Conservation (phyloP, 2,329 filamentous ascomycete species). For the Neofusicoccum kwambonambiense region DNA sequence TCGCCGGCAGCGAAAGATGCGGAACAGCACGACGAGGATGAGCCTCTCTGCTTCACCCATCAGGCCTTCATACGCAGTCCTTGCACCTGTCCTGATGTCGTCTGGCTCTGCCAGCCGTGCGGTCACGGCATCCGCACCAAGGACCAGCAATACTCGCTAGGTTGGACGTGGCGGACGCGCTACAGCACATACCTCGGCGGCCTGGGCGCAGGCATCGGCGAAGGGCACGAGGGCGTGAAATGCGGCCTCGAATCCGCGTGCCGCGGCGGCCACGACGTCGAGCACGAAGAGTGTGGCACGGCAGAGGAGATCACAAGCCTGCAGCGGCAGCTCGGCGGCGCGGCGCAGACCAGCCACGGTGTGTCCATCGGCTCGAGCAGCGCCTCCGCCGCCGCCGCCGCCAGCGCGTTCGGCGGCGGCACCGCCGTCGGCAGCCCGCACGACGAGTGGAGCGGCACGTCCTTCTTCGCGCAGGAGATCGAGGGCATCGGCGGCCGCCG, state of each 20-base stretch:
- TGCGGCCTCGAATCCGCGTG: constrained; percentile 79
- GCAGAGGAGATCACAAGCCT: constrained; percentile 1
- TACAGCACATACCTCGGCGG: constrained; percentile 78
- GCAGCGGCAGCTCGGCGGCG: not conserved
- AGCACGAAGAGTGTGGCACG: constrained; percentile 74
- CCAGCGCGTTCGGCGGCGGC: constrained; percentile 20
- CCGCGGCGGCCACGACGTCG: constrained; percentile 71
- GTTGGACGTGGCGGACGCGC: constrained; percentile 86
- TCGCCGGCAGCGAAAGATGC: constrained; percentile 19
- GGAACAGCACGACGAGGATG: constrained; percentile 18
- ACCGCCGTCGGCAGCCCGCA: constrained; percentile 39
- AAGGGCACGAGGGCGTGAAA: constrained; percentile 82
- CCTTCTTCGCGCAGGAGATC: constrained; percentile 84
- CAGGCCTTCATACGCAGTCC: constrained; percentile 53
- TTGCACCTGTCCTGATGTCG: constrained; percentile 60
- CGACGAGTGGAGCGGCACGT: constrained; percentile 54
- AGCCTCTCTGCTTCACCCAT: constrained; percentile 39
- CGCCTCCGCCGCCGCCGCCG: too few species aligned
- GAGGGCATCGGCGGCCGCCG: constrained; percentile 86
- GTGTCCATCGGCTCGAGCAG: not conserved
- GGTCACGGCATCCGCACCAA: constrained; percentile 65
- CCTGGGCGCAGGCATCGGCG: constrained; percentile 81
- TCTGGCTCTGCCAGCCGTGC: constrained; percentile 87
- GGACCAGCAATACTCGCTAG: constrained; percentile 61
- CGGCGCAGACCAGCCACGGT: not conserved